Conservation (phyloP, 805 yeast genomes). For the Metschnikowia sp. region DNA sequence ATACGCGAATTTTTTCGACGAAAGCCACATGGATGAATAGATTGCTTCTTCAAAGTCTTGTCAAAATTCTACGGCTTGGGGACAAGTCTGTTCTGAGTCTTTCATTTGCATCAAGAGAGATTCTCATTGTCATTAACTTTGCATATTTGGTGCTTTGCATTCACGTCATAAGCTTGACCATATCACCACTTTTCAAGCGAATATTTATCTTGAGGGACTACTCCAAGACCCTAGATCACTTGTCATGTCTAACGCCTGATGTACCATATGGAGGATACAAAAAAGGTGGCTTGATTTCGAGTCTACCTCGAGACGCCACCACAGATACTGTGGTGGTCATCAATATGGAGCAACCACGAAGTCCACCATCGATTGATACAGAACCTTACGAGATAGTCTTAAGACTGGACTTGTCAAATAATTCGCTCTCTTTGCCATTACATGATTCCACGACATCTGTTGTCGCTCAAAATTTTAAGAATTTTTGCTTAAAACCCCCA, state of each 20-base stretch:
- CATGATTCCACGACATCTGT: slow-evolving; percentile 11
- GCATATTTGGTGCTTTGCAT: slow-evolving; percentile 25
- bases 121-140: slow-evolving; percentile 14
- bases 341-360: slow-evolving; percentile 13
- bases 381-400: slow-evolving; percentile 7
- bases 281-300: slow-evolving; percentile 8
- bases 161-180: slow-evolving; percentile 24
- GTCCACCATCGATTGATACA: background rate
- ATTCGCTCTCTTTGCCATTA: background rate
- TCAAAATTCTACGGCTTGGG: background rate
- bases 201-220: slow-evolving; percentile 18
- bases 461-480: slow-evolving; percentile 26
- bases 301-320: slow-evolving; percentile 9
- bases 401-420: background rate
- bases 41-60: background rate
- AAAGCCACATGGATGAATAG: slow-evolving; percentile 6
- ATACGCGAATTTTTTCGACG: background rate
- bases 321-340: slow-evolving; percentile 15
- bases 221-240: slow-evolving; percentile 21
- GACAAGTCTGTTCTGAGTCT: background rate
- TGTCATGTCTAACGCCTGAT: slow-evolving; percentile 21
- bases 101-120: slow-evolving; percentile 12
- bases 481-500: slow-evolving; percentile 25
- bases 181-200: slow-evolving; percentile 17
- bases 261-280: slow-evolving; percentile 18